A percentile compares a stretch with the other conserved stretches of the same genome.
Conservation (phyloP, 176 grass and related monocot species). For the Alloteropsis semialata region DNA sequence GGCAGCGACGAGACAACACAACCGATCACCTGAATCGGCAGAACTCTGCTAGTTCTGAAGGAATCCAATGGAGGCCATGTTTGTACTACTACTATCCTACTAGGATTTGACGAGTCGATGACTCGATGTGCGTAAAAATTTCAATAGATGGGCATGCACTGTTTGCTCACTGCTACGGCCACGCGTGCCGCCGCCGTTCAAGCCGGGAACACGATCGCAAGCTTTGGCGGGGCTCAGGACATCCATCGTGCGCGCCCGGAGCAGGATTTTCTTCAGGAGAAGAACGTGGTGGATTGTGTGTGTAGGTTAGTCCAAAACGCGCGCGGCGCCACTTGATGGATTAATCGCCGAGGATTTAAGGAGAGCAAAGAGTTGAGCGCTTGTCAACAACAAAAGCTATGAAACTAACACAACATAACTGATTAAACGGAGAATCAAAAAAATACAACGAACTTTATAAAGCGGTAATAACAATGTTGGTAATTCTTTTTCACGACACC, state of each 20-base stretch:
- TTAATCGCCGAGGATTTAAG: not conserved
- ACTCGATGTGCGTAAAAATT: not conserved
- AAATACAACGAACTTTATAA: not conserved
- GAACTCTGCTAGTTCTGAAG: not conserved
- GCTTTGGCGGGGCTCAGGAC: not conserved
- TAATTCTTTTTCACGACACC: not conserved
- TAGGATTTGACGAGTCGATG: not conserved
- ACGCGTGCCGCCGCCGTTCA: not conserved
- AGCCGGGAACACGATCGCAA: not conserved
- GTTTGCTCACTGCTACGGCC: not conserved
- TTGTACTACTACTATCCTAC: too few relatives aligned
- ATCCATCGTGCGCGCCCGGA: not conserved
- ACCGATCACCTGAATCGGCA: not conserved
- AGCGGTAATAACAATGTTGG: not conserved
- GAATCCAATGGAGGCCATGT: not conserved
- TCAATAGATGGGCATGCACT: not conserved
- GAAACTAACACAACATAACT: not conserved
- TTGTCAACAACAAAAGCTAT: not conserved
- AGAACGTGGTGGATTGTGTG: not conserved
- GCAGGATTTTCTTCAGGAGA: not conserved
- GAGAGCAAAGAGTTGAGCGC: not conserved
- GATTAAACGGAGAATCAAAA: not conserved
- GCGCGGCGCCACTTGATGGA: not conserved
- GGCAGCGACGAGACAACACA: not conserved
- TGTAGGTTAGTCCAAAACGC: not conserved